Evolutionary conservation across 805 yeast genomes (phyloP), one percentile per base, ranked within the genome.

Genomic region (Jamesozyma lodderae): DNA sequence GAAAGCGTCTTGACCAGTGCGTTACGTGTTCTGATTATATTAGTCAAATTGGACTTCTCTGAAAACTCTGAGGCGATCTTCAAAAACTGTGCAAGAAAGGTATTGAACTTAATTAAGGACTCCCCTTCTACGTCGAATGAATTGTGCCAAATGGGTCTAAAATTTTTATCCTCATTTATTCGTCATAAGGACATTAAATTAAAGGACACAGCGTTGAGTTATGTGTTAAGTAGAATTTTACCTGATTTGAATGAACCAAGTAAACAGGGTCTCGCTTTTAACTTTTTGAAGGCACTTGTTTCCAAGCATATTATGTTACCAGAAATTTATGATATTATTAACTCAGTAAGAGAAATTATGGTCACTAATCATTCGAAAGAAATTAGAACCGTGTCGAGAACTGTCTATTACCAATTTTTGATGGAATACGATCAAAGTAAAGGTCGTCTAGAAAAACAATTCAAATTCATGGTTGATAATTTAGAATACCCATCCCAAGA

Each of bases 401-500:
- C 84, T 46, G 77, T 82, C 2, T 92, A 77, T 55, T 81, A 77
- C 57, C 87, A 79, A 50, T 92, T 92, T 50, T 63, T 92, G 53
- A 81, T 86, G 81, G 95, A 87, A 50, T 92, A 84, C 53, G 97
- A 95, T 50, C 96, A 90, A 63, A 87, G 97, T 23, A 72, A 79
- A 49, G 87, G 90, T 4, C 73, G 85, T 46, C 58, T 92, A 34
- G 92, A 83, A 45, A 83, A 80, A 49, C 94, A 85, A 46, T 79
- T 90, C 62, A 77, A 79, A 45, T 78, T 81, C 54, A 67, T 92
- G 59, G 82, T 88, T 7, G 75, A 75, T 39, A 92, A 92, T 57
- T 64, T 92, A 45, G 71, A 77, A 18, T 92, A 92, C 55, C 88
- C 94, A 4, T 78, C 94, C 3, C 82, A 82, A 41, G 70, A 75